Conservation (phyloP, 1,284 basidiomycete species). For the Tylopilus sp. region DNA sequence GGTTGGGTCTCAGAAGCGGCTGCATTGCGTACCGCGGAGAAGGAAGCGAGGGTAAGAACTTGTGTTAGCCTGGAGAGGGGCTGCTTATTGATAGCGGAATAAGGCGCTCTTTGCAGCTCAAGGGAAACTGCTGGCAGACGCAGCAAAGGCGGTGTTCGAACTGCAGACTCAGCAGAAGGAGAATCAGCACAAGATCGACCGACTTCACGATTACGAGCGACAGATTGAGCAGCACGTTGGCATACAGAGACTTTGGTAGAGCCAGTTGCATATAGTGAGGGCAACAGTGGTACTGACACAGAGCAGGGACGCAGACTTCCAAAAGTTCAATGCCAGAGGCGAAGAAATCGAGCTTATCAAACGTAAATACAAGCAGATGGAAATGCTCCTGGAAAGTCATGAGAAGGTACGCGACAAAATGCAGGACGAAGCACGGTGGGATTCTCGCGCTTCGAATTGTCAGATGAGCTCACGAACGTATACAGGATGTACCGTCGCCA, state of each 20-base stretch:
- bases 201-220: slow-evolving; percentile 66
- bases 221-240: slow-evolving; percentile 70
- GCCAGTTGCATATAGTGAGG: background rate
- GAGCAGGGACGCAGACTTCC: slow-evolving; percentile 67
- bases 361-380: slow-evolving; percentile 59
- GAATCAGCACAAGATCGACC: slow-evolving; percentile 68
- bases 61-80: background rate
- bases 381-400: slow-evolving; percentile 55
- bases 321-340: slow-evolving; percentile 61
- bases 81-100: slow-evolving; percentile 5
- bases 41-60: slow-evolving; percentile 53
- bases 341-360: slow-evolving; percentile 54
- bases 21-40: slow-evolving; percentile 57
- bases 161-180: slow-evolving; percentile 66
- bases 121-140: slow-evolving; percentile 59
- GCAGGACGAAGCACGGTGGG: slow-evolving; percentile 55
- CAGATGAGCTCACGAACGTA: slow-evolving; percentile 11
- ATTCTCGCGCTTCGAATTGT: slow-evolving; percentile 3
- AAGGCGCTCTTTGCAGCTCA: slow-evolving; percentile 69
- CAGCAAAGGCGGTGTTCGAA: slow-evolving; percentile 54
- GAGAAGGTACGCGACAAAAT: slow-evolving; percentile 48
- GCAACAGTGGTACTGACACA: slow-evolving; percentile 3
- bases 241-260: slow-evolving; percentile 68
- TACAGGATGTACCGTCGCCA: slow-evolving; percentile 51
- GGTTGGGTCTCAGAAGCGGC: slow-evolving; percentile 61